Evolutionary conservation across 148 eudicot species (phyloP).

Genomic region (Amaranthus cruentus): DNA sequence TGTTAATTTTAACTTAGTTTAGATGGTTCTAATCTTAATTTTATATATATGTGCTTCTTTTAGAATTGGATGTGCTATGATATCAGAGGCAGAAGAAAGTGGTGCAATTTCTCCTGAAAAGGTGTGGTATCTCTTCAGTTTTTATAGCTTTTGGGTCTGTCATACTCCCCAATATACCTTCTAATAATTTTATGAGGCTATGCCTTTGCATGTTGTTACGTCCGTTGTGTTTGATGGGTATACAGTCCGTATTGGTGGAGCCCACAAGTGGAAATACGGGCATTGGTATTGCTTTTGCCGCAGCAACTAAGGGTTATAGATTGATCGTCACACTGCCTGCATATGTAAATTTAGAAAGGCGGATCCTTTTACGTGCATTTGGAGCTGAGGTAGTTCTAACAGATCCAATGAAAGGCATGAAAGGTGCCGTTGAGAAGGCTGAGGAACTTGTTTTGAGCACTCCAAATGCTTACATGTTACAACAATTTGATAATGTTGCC

Average conservation of each 20-base stretch:
- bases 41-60: constrained; percentile 14
- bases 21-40: background rate
- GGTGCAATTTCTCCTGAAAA: constrained; percentile 63
- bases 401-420: constrained; percentile 56
- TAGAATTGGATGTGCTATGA: constrained; percentile 65
- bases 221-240: constrained; percentile 1
- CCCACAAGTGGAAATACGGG: constrained; percentile 78
- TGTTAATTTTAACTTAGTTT: background rate
- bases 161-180: background rate
- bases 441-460: constrained; percentile 54
- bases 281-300: constrained; percentile 62
- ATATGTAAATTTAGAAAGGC: constrained; percentile 53
- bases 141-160: background rate
- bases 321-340: constrained; percentile 66
- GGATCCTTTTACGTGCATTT: constrained; percentile 58
- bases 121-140: constrained; percentile 26
- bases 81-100: constrained; percentile 62
- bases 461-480: constrained; percentile 64
- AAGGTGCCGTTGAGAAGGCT: constrained; percentile 74
- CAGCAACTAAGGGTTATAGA: constrained; percentile 61
- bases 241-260: constrained; percentile 58
- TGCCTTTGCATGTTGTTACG: constrained; percentile 10
- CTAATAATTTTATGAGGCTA: constrained; percentile 1
- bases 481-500: constrained; percentile 62
- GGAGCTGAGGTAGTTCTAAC: constrained; percentile 67